Evolutionary conservation across 106 monocot species (phyloP).

Genomic region (Apostasia shenzhenica): DNA sequence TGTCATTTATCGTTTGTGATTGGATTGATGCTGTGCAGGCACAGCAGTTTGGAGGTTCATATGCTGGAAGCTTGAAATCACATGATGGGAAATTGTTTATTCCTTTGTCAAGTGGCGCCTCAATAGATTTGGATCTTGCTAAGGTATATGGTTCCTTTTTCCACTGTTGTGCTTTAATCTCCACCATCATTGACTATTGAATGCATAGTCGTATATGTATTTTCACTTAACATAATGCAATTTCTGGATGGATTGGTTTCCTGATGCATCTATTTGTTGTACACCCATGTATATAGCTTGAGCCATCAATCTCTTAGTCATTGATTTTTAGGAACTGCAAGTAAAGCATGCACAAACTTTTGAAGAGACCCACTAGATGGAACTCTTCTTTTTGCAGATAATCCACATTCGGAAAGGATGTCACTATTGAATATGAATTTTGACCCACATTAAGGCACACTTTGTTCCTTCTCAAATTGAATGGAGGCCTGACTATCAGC

Average conservation of each 20-base stretch:
- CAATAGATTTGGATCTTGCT: slow-evolving; percentile 39
- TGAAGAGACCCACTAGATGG: too few species aligned
- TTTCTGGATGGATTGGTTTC: not conserved
- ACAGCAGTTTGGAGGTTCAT: slow-evolving; percentile 49
- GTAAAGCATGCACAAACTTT: not conserved
- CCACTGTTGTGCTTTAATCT: too few species aligned
- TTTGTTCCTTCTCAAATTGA: too few species aligned
- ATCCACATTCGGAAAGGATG: too few species aligned
- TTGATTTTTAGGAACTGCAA: not conserved
- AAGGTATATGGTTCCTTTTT: slow-evolving; percentile 33
- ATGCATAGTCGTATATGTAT: too few species aligned
- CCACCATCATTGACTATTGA: too few species aligned
- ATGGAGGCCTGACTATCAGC: too few species aligned
- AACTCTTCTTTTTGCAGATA: too few species aligned
- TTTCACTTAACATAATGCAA: too few species aligned
- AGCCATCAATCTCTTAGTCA: not conserved
- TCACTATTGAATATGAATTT: too few species aligned
- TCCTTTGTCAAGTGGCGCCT: slow-evolving; percentile 45
- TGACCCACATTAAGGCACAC: too few species aligned
- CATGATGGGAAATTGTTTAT: slow-evolving; percentile 41
- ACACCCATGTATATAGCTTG: not conserved
- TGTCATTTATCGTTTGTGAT: not conserved
- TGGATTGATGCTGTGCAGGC: slow-evolving; percentile 38
- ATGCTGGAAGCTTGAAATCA: slow-evolving; percentile 32
- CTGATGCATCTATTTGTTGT: not conserved